Conservation (phyloP, 768 basidiomycete genomes). For the Auricularia auricula-judae region DNA sequence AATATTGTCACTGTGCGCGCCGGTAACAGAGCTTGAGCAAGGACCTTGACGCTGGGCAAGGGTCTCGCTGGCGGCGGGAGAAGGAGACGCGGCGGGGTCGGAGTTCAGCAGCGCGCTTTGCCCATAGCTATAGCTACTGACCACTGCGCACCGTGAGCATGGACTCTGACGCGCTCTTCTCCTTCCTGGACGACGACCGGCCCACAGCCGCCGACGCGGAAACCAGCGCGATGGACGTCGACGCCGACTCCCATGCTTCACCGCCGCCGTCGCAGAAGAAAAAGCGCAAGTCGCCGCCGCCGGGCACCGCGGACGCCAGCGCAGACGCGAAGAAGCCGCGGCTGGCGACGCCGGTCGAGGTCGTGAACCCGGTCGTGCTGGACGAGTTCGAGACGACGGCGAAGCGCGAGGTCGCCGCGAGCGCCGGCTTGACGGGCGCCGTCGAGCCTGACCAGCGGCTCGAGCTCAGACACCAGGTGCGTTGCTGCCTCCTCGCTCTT, state of each 20-base stretch:
- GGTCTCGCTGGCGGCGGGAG: no score
- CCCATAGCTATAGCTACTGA: neutral
- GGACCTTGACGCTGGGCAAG: no score
- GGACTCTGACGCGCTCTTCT: conserved; percentile 45
- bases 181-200: conserved; percentile 44
- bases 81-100: no score
- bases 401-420: conserved; percentile 82
- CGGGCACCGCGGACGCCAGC: conserved; percentile 5
- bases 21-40: no score
- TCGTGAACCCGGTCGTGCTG: conserved; percentile 56
- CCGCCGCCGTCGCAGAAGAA: conserved; percentile 26
- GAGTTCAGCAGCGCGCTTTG: neutral
- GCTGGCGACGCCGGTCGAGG: conserved; percentile 34
- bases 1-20: no score
- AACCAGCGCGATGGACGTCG: conserved; percentile 15
- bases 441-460: conserved; percentile 56
- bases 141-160: conserved; percentile 9
- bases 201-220: conserved; percentile 24
- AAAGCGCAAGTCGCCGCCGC: conserved; percentile 25
- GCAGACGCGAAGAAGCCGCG: conserved; percentile 43
- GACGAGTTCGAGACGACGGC: conserved; percentile 95
- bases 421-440: conserved; percentile 73
- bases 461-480: conserved; percentile 73
- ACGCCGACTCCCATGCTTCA: conserved; percentile 17
- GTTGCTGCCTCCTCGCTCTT: conserved; percentile 10